A percentile compares a stretch with the other conserved stretches of the same genome.
phyloP scores from a whole-genome alignment of 2,329 filamentous ascomycete species.

The Plenodomus tracheiphilus region DNA sequence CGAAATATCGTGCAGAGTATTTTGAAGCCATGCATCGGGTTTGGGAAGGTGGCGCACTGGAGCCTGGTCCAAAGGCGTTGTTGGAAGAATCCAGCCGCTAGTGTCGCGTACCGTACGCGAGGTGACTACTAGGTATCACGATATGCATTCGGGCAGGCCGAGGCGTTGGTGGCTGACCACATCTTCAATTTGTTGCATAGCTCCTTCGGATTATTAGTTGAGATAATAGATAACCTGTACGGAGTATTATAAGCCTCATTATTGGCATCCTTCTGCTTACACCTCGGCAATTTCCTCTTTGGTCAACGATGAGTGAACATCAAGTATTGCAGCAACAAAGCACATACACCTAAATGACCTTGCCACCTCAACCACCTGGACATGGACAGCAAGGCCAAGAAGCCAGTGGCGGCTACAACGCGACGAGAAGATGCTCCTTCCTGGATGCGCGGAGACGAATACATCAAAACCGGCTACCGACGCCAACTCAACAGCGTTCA shows the following conservation, averaged over 20 bases:
- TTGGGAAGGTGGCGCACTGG: slow-evolving; percentile 2
- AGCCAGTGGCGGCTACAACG: background rate
- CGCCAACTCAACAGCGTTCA: background rate
- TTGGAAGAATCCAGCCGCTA: background rate
- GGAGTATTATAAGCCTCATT: no score
- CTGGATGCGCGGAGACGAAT: background rate
- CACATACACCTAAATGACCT: background rate
- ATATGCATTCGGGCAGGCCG: no score
- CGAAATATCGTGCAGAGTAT: slow-evolving; percentile 57
- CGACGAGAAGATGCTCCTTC: background rate
- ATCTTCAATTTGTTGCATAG: no score
- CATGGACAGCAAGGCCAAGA: background rate
- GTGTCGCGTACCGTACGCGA: no score
- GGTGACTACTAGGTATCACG: no score
- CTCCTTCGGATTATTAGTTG: no score
- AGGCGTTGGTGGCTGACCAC: no score
- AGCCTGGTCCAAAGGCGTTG: background rate
- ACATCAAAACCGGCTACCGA: background rate
- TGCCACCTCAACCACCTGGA: background rate
- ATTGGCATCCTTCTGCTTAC: background rate
- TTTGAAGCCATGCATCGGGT: slow-evolving; percentile 45
- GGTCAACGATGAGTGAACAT: background rate
- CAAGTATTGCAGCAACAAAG: background rate
- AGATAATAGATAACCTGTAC: no score
- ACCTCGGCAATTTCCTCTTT: background rate